phyloP scores from a whole-genome alignment of 441 rosid genomes.

The Brassica balearica region DNA sequence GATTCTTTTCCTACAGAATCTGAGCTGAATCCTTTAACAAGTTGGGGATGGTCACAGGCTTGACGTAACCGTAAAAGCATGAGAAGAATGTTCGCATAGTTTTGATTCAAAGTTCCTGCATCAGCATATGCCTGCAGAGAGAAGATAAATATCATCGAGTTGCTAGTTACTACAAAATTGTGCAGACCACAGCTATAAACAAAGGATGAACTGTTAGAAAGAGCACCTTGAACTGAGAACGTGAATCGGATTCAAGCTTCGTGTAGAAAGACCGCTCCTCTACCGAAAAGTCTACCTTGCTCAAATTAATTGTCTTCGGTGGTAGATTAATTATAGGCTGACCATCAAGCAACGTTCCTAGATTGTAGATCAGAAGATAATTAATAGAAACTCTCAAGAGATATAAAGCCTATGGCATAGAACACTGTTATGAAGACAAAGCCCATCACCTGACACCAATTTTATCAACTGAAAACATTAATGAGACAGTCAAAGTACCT shows the following conservation, averaged over 20 bases:
- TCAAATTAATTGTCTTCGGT: slow-evolving; percentile 66
- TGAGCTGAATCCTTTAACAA: slow-evolving; percentile 64
- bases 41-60: slow-evolving; percentile 93
- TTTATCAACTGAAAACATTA: slow-evolving; percentile 10
- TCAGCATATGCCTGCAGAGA: slow-evolving; percentile 77
- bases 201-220: slow-evolving; percentile 29
- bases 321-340: slow-evolving; percentile 83
- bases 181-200: slow-evolving; percentile 2
- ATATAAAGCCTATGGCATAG: background rate
- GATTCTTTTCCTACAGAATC: slow-evolving; percentile 67
- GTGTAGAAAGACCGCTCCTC: slow-evolving; percentile 85
- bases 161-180: slow-evolving; percentile 6
- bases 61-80: slow-evolving; percentile 95
- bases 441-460: slow-evolving; percentile 5
- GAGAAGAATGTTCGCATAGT: slow-evolving; percentile 93
- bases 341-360: slow-evolving; percentile 83
- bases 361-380: slow-evolving; percentile 32
- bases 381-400: slow-evolving; percentile 31
- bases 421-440: slow-evolving; percentile 15
- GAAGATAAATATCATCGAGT: background rate
- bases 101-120: slow-evolving; percentile 87
- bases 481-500: slow-evolving; percentile 55
- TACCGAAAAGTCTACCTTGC: slow-evolving; percentile 69
- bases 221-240: slow-evolving; percentile 77
- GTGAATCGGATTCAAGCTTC: slow-evolving; percentile 79